Evolutionary conservation across 768 basidiomycete species (phyloP).

Genomic region (Termitomyces sp.): DNA sequence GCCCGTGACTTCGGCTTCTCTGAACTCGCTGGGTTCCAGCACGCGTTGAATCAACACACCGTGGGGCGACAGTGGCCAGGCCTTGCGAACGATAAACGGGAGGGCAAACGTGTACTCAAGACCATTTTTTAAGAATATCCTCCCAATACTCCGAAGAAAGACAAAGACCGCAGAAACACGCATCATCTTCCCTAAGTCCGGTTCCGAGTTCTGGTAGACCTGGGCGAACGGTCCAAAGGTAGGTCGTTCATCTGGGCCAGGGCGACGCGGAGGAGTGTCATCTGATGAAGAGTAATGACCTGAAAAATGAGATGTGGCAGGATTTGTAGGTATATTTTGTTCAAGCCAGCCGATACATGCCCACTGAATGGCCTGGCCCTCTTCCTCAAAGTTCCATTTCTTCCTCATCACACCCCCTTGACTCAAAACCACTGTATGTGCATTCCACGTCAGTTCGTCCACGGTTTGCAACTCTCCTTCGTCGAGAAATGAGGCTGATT

Average conservation of each 20-base stretch:
- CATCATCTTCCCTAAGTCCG: slow-evolving; percentile 30
- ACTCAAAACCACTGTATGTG: slow-evolving; percentile 57
- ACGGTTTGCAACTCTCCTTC: slow-evolving; percentile 42
- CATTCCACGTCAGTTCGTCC: slow-evolving; percentile 71
- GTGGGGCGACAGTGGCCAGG: slow-evolving; percentile 76
- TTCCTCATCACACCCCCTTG: slow-evolving; percentile 65
- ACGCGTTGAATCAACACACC: slow-evolving; percentile 78
- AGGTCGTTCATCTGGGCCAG: slow-evolving; percentile 27
- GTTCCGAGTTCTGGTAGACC: slow-evolving; percentile 35
- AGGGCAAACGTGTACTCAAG: slow-evolving; percentile 74
- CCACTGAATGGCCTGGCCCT: slow-evolving; percentile 71
- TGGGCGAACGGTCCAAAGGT: slow-evolving; percentile 56
- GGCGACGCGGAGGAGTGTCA: slow-evolving; percentile 20
- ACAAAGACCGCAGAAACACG: slow-evolving; percentile 66
- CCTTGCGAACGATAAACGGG: slow-evolving; percentile 75
- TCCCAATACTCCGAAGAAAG: slow-evolving; percentile 72
- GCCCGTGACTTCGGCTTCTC: slow-evolving; percentile 62
- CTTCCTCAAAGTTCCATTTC: slow-evolving; percentile 72
- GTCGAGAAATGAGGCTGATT: slow-evolving; percentile 37
- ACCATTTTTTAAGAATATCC: slow-evolving; percentile 69
- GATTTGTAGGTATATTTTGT: slow-evolving; percentile 32
- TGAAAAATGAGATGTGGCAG: slow-evolving; percentile 23
- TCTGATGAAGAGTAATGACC: slow-evolving; percentile 31
- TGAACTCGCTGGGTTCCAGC: slow-evolving; percentile 61
- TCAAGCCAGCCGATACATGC: slow-evolving; percentile 77